phyloP scores from a whole-genome alignment of 148 eudicot species.

The Euryodendron excelsum region DNA sequence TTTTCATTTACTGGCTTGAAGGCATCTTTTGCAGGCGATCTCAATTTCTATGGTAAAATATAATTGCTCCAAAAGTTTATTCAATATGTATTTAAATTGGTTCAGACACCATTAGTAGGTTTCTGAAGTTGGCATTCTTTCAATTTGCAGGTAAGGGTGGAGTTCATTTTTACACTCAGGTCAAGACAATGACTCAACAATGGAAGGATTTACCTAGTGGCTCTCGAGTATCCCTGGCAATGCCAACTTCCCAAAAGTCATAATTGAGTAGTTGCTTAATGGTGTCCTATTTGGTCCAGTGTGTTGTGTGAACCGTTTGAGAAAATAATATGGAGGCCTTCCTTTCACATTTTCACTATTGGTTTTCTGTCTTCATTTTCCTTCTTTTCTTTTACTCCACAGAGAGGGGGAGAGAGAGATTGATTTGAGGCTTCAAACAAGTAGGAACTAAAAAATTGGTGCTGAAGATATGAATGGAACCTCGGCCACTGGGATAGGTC shows the following conservation, averaged over 20 bases:
- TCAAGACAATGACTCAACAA: constrained; percentile 91
- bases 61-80: not conserved
- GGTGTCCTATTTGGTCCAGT: not conserved
- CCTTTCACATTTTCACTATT: not conserved
- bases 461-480: too few relatives aligned
- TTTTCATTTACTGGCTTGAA: constrained; percentile 91
- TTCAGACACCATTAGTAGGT: not conserved
- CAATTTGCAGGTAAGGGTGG: constrained; percentile 82
- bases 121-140: not conserved
- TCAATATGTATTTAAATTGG: not conserved
- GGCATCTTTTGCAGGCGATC: constrained; percentile 96
- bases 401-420: too few relatives aligned
- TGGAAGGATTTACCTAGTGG: constrained; percentile 89
- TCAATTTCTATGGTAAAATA: constrained; percentile 84
- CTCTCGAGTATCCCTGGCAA: constrained; percentile 76
- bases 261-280: constrained; percentile 32
- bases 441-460: too few relatives aligned
- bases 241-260: too few relatives aligned
- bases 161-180: constrained; percentile 82
- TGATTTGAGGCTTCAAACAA: too few relatives aligned
- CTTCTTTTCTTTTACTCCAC: not conserved
- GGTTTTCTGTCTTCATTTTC: too few relatives aligned
- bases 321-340: not conserved
- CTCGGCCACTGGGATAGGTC: too few relatives aligned
- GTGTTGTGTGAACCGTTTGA: not conserved